phyloP scores from a whole-genome alignment of 345 rosid species.

The Capsella bursapastoris region DNA sequence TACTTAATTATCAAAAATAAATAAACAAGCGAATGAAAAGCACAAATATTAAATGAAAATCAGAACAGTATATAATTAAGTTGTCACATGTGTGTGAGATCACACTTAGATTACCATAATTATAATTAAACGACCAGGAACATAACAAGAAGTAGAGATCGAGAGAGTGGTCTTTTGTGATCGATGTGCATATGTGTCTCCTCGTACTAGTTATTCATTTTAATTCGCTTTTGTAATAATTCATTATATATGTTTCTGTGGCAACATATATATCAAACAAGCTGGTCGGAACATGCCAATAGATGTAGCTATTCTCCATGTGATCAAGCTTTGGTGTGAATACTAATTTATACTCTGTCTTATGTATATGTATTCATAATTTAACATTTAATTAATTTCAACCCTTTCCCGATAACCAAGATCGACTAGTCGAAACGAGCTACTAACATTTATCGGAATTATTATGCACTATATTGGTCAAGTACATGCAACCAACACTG shows the following conservation, averaged over 20 bases:
- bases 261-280: slow-evolving; percentile 2
- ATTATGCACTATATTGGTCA: background rate
- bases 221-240: background rate
- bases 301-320: slow-evolving; percentile 26
- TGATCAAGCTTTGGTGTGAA: background rate
- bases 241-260: background rate
- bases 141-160: slow-evolving; percentile 13
- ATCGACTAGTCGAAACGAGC: background rate
- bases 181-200: slow-evolving; percentile 34
- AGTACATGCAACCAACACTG: background rate
- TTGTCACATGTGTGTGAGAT: slow-evolving; percentile 19
- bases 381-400: background rate
- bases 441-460: background rate
- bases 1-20: no score
- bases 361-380: background rate
- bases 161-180: background rate
- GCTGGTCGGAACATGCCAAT: slow-evolving; percentile 29
- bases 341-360: background rate
- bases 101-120: background rate
- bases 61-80: background rate
- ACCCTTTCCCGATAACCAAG: background rate
- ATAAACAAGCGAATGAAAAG: no score
- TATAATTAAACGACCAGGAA: slow-evolving; percentile 11
- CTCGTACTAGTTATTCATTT: slow-evolving; percentile 29
- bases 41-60: no score